Conservation (phyloP, 352 stramenopile genomes). For the Globisporangium ultimum region DNA sequence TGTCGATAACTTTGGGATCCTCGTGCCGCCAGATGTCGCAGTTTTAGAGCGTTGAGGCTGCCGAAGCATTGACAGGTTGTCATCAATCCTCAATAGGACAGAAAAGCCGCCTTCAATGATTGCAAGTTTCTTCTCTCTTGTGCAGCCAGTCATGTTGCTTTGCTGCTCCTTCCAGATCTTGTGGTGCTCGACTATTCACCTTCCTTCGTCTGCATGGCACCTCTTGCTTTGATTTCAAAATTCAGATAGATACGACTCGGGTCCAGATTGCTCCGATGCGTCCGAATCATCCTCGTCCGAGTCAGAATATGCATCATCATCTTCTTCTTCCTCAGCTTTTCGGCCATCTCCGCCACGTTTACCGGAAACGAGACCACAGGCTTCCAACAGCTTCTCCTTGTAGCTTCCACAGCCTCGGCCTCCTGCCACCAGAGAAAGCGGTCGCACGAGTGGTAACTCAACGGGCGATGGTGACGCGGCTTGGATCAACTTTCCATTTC, state of each 20-base stretch:
- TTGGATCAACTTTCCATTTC: not conserved
- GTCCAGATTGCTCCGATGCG: constrained; percentile 24
- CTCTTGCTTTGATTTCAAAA: constrained; percentile 20
- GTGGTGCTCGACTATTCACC: not conserved
- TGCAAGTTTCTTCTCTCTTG: no score
- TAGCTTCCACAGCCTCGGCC: not conserved
- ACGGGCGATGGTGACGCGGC: not conserved
- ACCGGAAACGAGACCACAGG: not conserved
- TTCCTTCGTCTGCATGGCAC: not conserved
- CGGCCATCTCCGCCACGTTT: not conserved
- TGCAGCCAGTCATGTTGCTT: no score
- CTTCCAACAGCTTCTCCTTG: constrained; percentile 9
- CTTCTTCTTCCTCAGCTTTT: no score
- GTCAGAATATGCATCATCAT: not conserved
- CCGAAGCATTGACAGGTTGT: no score
- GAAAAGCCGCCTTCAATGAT: no score
- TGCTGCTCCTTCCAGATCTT: not conserved
- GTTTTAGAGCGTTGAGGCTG: no score
- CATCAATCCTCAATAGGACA: no score
- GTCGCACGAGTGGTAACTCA: constrained; percentile 5
- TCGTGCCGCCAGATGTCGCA: no score
- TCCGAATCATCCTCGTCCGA: constrained; percentile 17
- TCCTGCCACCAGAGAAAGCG: not conserved
- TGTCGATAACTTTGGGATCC: not conserved
- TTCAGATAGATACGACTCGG: constrained; percentile 24